Percentiles rank a stretch among this genome's conserved stretches.
Evolutionary conservation across 805 yeast species (phyloP).

Genomic region (Candida wancherniae): DNA sequence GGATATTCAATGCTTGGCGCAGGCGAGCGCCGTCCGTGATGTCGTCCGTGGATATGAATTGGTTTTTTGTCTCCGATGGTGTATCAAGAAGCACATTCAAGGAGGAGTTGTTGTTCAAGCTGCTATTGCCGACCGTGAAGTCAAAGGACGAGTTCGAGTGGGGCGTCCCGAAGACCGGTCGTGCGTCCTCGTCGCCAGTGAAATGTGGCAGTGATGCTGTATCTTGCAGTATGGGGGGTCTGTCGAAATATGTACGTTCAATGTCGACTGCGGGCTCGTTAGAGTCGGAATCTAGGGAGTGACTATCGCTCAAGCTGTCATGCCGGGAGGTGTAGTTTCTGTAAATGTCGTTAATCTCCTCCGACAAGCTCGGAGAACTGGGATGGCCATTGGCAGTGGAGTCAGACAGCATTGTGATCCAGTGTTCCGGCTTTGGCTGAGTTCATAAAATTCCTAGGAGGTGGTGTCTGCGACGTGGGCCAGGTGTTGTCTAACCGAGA

Average conservation of each 20-base stretch:
- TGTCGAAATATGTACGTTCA: neutral
- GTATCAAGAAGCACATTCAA: constrained; percentile 33
- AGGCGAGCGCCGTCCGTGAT: constrained; percentile 2
- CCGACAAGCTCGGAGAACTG: constrained; percentile 14
- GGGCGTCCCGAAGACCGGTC: constrained; percentile 28
- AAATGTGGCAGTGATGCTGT: neutral
- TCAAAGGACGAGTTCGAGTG: constrained; percentile 28
- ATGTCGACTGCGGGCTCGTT: constrained; percentile 8
- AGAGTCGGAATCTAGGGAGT: constrained; percentile 8
- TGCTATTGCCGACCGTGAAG: constrained; percentile 19
- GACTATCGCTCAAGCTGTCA: neutral
- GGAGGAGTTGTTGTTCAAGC: constrained; percentile 27
- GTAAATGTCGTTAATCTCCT: constrained; percentile 14
- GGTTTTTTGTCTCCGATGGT: constrained; percentile 19
- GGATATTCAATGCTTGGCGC: constrained; percentile 2
- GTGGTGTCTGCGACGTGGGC: too few relatives aligned
- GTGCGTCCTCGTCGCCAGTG: constrained; percentile 19
- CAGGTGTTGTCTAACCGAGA: too few relatives aligned
- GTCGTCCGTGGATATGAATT: constrained; percentile 10
- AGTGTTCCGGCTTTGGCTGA: too few relatives aligned
- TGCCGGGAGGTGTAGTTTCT: constrained; percentile 3
- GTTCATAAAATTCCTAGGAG: too few relatives aligned
- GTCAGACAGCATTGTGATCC: too few relatives aligned
- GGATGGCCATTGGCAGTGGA: too few relatives aligned
- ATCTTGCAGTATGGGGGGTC: constrained; percentile 1